Percentiles rank a stretch among this genome's conserved stretches.
Conservation (phyloP, 2,329 filamentous ascomycete genomes). For the Fusarium beomiforme region DNA sequence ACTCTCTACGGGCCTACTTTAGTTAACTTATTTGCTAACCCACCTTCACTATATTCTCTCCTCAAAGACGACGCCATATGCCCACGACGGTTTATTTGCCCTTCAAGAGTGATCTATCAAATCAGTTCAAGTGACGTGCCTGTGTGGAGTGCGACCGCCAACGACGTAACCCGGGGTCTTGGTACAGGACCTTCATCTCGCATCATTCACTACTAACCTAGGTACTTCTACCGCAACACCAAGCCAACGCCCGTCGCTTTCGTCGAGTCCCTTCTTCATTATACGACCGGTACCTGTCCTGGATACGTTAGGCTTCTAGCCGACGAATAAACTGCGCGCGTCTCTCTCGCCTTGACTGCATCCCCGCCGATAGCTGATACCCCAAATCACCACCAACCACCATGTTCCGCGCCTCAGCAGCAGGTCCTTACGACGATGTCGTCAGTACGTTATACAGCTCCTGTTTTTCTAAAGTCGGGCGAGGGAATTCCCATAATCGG, state of each 20-base stretch:
- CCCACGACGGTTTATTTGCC: conserved; percentile 4
- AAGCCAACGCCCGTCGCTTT: not conserved
- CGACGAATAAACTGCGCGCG: conserved; percentile 5
- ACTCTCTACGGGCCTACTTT: not conserved
- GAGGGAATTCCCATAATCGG: not conserved
- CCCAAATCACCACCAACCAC: conserved; percentile 40
- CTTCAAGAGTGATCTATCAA: not conserved
- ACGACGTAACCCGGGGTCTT: conserved; percentile 34
- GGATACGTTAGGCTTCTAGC: conserved; percentile 15
- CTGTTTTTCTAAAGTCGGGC: not conserved
- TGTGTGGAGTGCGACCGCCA: conserved; percentile 29
- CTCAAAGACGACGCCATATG: not conserved
- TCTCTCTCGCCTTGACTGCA: conserved; percentile 1
- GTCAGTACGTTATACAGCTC: conserved; percentile 59
- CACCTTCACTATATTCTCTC: not conserved
- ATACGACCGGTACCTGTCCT: conserved; percentile 9
- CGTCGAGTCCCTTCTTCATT: not conserved
- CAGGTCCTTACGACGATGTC: conserved; percentile 67
- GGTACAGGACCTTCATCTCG: conserved; percentile 24
- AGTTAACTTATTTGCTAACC: not conserved
- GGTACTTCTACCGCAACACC: not conserved
- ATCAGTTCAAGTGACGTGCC: conserved; percentile 27
- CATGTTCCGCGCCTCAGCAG: conserved; percentile 69
- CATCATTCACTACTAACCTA: conserved; percentile 3
- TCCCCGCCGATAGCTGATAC: conserved; percentile 20